Evolutionary conservation across 306 rosid genomes (phyloP).

Genomic region (Albizia julibrissin): DNA sequence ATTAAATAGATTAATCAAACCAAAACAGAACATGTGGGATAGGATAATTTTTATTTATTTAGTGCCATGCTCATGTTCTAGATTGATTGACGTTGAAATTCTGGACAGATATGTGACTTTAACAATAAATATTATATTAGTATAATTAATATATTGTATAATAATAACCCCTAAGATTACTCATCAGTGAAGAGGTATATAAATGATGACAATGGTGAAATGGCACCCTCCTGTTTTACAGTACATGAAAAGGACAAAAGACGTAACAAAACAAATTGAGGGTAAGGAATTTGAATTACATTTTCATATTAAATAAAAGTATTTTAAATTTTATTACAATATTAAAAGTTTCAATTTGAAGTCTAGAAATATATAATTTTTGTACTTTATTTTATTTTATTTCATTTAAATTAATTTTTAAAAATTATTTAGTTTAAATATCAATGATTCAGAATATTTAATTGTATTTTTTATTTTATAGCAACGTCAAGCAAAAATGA

Average conservation of each 20-base stretch:
- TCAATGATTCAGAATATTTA: neutral
- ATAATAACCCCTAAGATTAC: neutral
- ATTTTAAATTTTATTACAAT: neutral
- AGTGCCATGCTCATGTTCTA: neutral
- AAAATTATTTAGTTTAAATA: neutral
- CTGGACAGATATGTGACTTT: neutral
- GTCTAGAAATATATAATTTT: neutral
- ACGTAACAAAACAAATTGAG: neutral
- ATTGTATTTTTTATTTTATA: neutral
- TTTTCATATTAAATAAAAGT: neutral
- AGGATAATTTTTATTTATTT: neutral
- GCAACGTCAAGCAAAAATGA: neutral
- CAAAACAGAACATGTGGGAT: neutral
- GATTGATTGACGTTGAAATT: neutral
- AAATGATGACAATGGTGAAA: neutral
- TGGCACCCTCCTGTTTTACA: neutral
- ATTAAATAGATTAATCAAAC: neutral
- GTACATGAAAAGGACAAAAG: neutral
- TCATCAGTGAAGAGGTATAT: neutral
- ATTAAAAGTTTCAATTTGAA: neutral
- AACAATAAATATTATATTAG: neutral
- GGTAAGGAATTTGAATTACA: neutral
- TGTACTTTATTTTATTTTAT: neutral
- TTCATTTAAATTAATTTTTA: neutral
- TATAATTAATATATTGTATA: neutral